These are phyloP conservation scores for Gossypium thurberi DNA, from an alignment of 345 rosid genomes.

Conservation along the genomic window DNA sequence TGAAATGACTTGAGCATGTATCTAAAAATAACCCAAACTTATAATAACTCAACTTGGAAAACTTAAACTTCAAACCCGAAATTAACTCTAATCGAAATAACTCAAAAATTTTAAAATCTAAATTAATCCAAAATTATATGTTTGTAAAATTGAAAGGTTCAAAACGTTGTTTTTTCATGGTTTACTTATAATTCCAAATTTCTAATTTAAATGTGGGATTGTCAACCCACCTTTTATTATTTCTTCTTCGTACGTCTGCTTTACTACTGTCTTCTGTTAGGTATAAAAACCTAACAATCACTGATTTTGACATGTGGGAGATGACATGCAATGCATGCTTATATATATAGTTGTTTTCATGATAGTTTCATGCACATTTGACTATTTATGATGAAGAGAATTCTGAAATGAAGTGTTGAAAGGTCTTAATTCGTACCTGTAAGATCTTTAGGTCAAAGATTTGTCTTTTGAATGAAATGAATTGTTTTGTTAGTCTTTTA, in stretches of 20 bases:
- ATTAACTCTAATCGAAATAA: no score
- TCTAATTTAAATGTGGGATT: not conserved
- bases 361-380: slow-evolving; percentile 5
- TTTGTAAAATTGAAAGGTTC: not conserved
- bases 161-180: not conserved
- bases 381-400: not conserved
- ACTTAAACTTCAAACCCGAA: no score
- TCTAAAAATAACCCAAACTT: no score
- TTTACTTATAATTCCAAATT: not conserved
- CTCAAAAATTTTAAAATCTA: no score
- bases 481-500: slow-evolving; percentile 7
- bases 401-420: not conserved
- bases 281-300: slow-evolving; percentile 35
- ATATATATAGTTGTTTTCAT: slow-evolving; percentile 30
- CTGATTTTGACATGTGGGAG: slow-evolving; percentile 26
- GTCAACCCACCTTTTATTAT: not conserved
- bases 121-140: no score
- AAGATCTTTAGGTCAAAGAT: slow-evolving; percentile 61
- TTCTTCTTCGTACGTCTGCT: not conserved
- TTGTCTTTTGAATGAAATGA: slow-evolving; percentile 29
- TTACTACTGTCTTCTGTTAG: slow-evolving; percentile 17
- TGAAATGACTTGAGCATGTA: no score
- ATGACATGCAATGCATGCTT: not conserved
- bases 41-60: no score
- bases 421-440: slow-evolving; percentile 21